Base-by-base conservation (phyloP, 1,284 basidiomycete species). In the Coriolopsis trogii region DNA sequence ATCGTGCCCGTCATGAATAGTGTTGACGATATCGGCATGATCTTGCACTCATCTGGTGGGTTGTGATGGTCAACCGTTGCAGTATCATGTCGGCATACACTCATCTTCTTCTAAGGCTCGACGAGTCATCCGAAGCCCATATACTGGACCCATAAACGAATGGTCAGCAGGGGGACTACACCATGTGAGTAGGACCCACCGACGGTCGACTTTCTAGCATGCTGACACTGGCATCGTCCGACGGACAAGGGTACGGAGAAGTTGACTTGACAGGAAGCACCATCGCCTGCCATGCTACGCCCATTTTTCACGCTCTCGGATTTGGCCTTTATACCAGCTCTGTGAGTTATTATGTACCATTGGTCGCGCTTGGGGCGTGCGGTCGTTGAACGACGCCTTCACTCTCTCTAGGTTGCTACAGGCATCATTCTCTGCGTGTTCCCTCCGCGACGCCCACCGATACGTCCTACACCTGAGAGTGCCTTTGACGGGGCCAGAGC, bases 251-350 rank as follows among this genome's bases (percentile, higher is more conserved):
- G 43, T 49, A 39, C 34, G 51, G 57, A 5, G 55, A 56, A 6
- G 37, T 52, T 2, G 58, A 63, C 34, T 24, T 59, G 1, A 47
- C 47, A 3, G 57, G 55, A 0, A 12, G 46, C 7, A 30, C 51
- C 7, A 30, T 64, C 21, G 56, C 51, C 16, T 51, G 51, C 12
- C 62, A 65, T 16, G 51, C 49, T 1, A 43, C 51, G 2, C 62
- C 63, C 0, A 58, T 65, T 52, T 68, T 62, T 38, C 66, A 64
- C 39, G 64, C 55, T 0, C 42, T 61, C 46, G 63, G 64, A 1
- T 42, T 60, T n/a, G n/a, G n/a, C n/a, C n/a, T n/a, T n/a, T n/a
- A n/a, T n/a, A n/a, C n/a, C n/a, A n/a, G n/a, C n/a, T n/a, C n/a
- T n/a, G n/a, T n/a, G n/a, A n/a, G n/a, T n/a, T n/a, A n/a, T n/a